A percentile compares a stretch with the other conserved stretches of the same genome.
These are phyloP conservation scores for Fragaria nilgerrensis DNA, from an alignment of 306 rosid genomes.

Conservation along the genomic window DNA sequence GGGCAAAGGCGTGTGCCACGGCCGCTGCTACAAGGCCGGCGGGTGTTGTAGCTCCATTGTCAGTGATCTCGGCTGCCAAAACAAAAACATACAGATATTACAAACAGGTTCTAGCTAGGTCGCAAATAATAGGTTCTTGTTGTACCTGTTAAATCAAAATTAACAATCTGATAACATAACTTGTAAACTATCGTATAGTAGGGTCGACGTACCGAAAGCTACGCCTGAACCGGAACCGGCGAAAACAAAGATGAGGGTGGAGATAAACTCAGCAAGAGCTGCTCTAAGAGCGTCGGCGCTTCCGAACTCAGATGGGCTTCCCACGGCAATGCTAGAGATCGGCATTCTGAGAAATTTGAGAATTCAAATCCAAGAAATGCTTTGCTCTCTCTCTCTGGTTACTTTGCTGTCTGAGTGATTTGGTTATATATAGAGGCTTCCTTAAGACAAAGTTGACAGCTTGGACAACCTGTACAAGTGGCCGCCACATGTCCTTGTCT, in stretches of 20 bases:
- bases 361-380: not conserved
- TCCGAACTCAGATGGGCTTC: constrained; percentile 38
- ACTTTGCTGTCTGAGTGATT: too few species aligned
- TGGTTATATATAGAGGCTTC: too few species aligned
- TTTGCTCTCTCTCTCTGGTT: not conserved
- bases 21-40: constrained; percentile 69
- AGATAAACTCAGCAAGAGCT: constrained; percentile 70
- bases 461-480: not conserved
- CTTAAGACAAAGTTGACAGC: too few species aligned
- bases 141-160: not conserved
- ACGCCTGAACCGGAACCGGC: constrained; percentile 76
- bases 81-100: not conserved
- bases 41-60: constrained; percentile 57
- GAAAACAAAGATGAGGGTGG: constrained; percentile 65
- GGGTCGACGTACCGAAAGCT: constrained; percentile 46
- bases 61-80: constrained; percentile 56
- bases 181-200: too few species aligned
- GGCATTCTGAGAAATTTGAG: constrained; percentile 37
- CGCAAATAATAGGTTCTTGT: not conserved
- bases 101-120: not conserved
- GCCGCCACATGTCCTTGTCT: constrained; percentile 22
- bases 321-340: constrained; percentile 49
- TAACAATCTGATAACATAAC: not conserved
- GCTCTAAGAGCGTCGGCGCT: constrained; percentile 48
- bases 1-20: constrained; percentile 62